Base-by-base conservation (phyloP, 2,329 filamentous ascomycete genomes). In the Hymenoscyphus infarciens region DNA sequence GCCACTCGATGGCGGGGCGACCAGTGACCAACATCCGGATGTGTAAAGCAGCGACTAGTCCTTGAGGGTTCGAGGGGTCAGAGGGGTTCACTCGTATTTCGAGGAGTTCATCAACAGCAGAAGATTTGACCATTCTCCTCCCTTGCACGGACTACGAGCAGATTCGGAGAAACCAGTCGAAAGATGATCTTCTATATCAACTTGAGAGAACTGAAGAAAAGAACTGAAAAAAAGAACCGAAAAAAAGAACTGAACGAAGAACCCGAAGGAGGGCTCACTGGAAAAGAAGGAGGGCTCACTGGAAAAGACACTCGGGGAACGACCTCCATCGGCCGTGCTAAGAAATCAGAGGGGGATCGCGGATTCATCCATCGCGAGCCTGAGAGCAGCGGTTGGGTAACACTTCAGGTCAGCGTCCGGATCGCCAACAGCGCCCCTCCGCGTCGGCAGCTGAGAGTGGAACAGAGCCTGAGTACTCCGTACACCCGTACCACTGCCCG, bases 1-100 rank as follows among this genome's bases (percentile, higher is more conserved):
- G 54, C 29, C 54, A 56, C 54, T 31, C 29, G 54, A 56, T 56
- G 54, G 54, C 54, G 54, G 54, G 54, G 54, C 54, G 54, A 38
- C 16, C 29, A 11, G 27, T 49, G n/a, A 49, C 54, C 33, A 31
- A 27, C 54, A 56, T 19, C 54, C 29, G 54, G 13, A 27, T 16
- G 16, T 16, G 7, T 56, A 56, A 56, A 56, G 54, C 54, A 33
- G 54, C 54, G n/a, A n/a, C n/a, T n/a, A 15, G 29, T 33, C 16
- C 53, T 25, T 55, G 16, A 27, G 27, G 42, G 42, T 49, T 49
- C 42, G 39, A 42, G 39, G 39, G 39, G 39, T 42, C 16, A 19
- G 42, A 49, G 42, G 42, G 42, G 42, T 49, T 49, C 42, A 22
- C 42, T 49, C 42, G 42, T 49, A 22, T 49, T 19, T 42, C 5